Evolutionary conservation across 2,329 filamentous ascomycete genomes (phyloP).

Genomic region (Trichoderma gracile): DNA sequence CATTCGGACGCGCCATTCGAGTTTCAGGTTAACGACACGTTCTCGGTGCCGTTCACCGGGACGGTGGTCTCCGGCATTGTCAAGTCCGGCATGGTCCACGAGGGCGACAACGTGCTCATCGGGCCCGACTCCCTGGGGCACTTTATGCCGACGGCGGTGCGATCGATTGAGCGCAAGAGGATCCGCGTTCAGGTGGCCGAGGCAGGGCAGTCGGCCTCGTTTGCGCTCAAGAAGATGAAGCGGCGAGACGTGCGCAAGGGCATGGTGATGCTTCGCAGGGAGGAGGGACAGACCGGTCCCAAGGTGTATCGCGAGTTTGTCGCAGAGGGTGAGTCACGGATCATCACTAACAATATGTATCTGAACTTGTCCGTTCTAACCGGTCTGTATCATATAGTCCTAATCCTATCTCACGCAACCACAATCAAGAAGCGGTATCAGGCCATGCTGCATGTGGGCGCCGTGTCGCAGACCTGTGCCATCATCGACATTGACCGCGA

Average conservation of each 20-base stretch:
- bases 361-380: not conserved
- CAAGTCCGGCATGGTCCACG: slow-evolving; percentile 82
- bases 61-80: slow-evolving; percentile 95
- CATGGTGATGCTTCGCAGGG: slow-evolving; percentile 91
- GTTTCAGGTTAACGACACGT: slow-evolving; percentile 95
- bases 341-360: not conserved
- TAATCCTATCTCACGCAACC: slow-evolving; percentile 93
- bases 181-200: slow-evolving; percentile 84
- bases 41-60: slow-evolving; percentile 94
- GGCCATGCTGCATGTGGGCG: slow-evolving; percentile 95
- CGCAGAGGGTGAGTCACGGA: slow-evolving; percentile 62
- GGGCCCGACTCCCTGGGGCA: slow-evolving; percentile 89
- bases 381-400: slow-evolving; percentile 55
- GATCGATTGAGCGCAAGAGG: slow-evolving; percentile 92
- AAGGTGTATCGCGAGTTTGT: slow-evolving; percentile 77
- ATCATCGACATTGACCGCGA: slow-evolving; percentile 98
- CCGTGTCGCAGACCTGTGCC: slow-evolving; percentile 90
- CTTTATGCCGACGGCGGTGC: slow-evolving; percentile 82
- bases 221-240: slow-evolving; percentile 83
- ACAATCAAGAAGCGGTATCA: slow-evolving; percentile 97
- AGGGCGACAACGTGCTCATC: slow-evolving; percentile 85
- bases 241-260: slow-evolving; percentile 94
- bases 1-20: slow-evolving; percentile 86
- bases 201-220: slow-evolving; percentile 89
- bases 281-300: slow-evolving; percentile 67